These are phyloP conservation scores for Geranium brycei DNA, from an alignment of 345 rosid species.

Conservation along the genomic window DNA sequence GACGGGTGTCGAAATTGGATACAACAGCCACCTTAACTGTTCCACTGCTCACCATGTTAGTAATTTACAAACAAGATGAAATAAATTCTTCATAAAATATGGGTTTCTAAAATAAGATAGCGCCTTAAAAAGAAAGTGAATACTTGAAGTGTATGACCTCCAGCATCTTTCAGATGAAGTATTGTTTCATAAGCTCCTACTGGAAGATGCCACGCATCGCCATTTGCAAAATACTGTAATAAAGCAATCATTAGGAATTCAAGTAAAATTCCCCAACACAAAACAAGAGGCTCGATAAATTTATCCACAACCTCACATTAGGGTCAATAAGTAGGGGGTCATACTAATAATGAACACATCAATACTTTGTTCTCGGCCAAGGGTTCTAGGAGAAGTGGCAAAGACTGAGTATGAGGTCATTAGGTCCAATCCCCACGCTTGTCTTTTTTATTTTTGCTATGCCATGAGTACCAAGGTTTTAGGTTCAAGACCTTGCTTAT, in stretches of 20 bases:
- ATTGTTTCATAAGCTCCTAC: constrained; percentile 57
- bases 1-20: constrained; percentile 70
- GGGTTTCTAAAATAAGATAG: not conserved
- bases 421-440: too few relatives aligned
- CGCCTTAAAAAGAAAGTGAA: constrained; percentile 20
- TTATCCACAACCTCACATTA: not conserved
- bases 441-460: too few relatives aligned
- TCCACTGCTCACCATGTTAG: constrained; percentile 13
- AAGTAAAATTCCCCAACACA: not conserved
- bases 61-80: constrained; percentile 11
- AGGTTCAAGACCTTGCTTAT: too few relatives aligned
- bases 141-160: constrained; percentile 44
- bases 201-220: constrained; percentile 85
- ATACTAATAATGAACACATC: too few relatives aligned
- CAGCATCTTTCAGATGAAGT: constrained; percentile 52
- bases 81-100: constrained; percentile 5
- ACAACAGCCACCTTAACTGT: constrained; percentile 87
- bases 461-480: too few relatives aligned
- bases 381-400: too few relatives aligned
- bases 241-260: not conserved
- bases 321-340: too few relatives aligned
- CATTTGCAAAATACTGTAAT: constrained; percentile 62
- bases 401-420: too few relatives aligned
- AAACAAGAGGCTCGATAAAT: too few relatives aligned
- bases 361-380: too few relatives aligned